These are phyloP conservation scores for Austroboletus festivus DNA, from an alignment of 768 basidiomycete species.

Conservation along the genomic window DNA sequence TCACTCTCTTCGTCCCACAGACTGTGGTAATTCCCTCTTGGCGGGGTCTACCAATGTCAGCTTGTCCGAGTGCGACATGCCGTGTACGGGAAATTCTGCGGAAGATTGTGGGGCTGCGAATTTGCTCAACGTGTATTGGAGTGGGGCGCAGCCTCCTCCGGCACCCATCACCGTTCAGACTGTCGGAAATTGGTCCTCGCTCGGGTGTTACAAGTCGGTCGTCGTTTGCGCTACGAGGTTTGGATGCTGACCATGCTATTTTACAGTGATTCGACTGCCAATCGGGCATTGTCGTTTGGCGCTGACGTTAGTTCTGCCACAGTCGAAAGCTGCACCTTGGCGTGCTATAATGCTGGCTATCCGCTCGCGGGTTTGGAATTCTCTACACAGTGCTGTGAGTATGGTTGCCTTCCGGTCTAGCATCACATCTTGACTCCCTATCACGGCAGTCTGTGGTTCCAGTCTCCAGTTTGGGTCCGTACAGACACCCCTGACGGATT, in stretches of 20 bases:
- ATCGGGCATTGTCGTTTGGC: conserved; percentile 34
- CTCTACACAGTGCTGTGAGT: conserved; percentile 48
- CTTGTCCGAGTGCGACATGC: conserved; percentile 53
- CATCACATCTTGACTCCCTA: conserved; percentile 36
- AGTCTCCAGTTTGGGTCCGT: conserved; percentile 18
- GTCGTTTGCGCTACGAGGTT: background rate
- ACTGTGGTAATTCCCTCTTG: conserved; percentile 58
- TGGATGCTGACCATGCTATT: background rate
- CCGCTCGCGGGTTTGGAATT: conserved; percentile 45
- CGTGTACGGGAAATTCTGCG: conserved; percentile 55
- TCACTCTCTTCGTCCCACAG: conserved; percentile 36
- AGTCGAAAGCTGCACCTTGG: conserved; percentile 46
- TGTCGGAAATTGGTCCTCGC: conserved; percentile 62
- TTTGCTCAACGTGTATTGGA: conserved; percentile 64
- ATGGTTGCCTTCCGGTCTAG: conserved; percentile 3
- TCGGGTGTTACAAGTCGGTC: conserved; percentile 74
- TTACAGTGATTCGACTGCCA: conserved; percentile 33
- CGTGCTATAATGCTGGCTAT: conserved; percentile 43
- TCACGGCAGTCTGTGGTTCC: conserved; percentile 34
- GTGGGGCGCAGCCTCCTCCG: conserved; percentile 52
- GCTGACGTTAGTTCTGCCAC: conserved; percentile 41
- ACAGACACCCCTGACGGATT: conserved; percentile 47
- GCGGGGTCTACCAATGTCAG: conserved; percentile 45
- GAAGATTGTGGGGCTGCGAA: conserved; percentile 62
- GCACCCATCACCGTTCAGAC: conserved; percentile 50